Evolutionary conservation across 1,284 basidiomycete genomes (phyloP), one percentile per base, ranked within the genome.

Genomic region (Cryptococcus sp.): DNA sequence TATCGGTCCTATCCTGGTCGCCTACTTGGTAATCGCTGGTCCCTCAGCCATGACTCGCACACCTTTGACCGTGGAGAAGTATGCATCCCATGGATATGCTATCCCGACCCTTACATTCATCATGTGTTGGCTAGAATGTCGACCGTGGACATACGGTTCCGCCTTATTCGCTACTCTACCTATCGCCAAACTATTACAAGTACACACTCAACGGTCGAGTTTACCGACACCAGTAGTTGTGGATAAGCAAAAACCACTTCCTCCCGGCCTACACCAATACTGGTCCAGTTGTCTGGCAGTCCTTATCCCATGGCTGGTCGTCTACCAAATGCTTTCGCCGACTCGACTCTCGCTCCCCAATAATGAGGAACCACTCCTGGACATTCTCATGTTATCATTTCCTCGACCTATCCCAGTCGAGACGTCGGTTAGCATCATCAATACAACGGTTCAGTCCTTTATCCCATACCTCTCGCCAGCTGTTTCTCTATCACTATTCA

Each of bases 331-430:
- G 4, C 9, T 42, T 3, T 4, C 23, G 1, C 21, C 45, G n/a
- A 7, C 45, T 10, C 22, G 37, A 16, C 18, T 14, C 5, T 22
- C 46, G 13, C 19, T 47, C 2, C 48, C 45, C 7, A 43, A 31
- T 22, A 2, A 18, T 9, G 32, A 34, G 9, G 10, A 9, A 13
- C 14, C 50, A 21, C 13, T 45, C 0, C 42, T 58, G 24, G 39
- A 55, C 28, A 46, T 58, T 16, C 44, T 58, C 31, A 41, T 58
- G 3, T 50, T 58, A 22, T 48, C 53, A 1, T 55, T 43, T 43
- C 56, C 56, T 2, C 56, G 56, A 3, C 56, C 56, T 2, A 11
- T 14, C 1, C 40, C 24, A 28, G 14, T 45, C 21, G 45, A 43
- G 7, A n/a, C 23, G 28, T 43, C 46, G 2, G 40, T 22, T 7